phyloP scores from a whole-genome alignment of 108 stramenopile species.

The Chaetoceros tenuissimus region DNA sequence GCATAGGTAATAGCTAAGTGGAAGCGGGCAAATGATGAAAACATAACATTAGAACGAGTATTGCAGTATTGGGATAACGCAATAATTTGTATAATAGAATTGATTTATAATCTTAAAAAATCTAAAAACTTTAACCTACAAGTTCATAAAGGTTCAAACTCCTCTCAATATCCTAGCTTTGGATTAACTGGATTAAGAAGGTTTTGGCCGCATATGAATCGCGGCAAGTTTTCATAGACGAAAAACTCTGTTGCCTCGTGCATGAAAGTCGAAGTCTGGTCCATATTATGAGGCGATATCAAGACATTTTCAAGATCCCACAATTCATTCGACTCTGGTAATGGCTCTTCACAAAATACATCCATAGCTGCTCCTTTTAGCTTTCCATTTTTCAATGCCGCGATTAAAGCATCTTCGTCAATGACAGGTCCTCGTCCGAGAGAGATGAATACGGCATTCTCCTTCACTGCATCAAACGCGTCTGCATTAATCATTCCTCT shows the following conservation, averaged over 20 bases:
- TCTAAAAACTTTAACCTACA: no score
- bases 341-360: slow-evolving; percentile 50
- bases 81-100: no score
- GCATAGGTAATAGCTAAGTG: no score
- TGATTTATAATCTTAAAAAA: no score
- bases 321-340: slow-evolving; percentile 26
- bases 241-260: slow-evolving; percentile 71
- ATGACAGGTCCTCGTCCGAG: slow-evolving; percentile 48
- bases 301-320: slow-evolving; percentile 51
- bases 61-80: no score
- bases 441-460: slow-evolving; percentile 42
- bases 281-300: slow-evolving; percentile 50
- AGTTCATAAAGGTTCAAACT: no score
- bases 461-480: slow-evolving; percentile 28
- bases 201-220: slow-evolving; percentile 53
- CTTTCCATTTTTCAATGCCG: slow-evolving; percentile 18
- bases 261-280: slow-evolving; percentile 67
- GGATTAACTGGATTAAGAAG: slow-evolving; percentile 65
- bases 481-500: slow-evolving; percentile 31
- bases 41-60: no score
- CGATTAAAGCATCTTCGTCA: slow-evolving; percentile 40
- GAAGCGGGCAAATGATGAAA: no score
- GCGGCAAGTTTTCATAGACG: slow-evolving; percentile 54
- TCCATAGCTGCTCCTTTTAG: slow-evolving; percentile 46
- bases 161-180: slow-evolving; percentile 58